Base-by-base conservation (phyloP, 805 yeast genomes). In the Debaryomyces castellii region DNA sequence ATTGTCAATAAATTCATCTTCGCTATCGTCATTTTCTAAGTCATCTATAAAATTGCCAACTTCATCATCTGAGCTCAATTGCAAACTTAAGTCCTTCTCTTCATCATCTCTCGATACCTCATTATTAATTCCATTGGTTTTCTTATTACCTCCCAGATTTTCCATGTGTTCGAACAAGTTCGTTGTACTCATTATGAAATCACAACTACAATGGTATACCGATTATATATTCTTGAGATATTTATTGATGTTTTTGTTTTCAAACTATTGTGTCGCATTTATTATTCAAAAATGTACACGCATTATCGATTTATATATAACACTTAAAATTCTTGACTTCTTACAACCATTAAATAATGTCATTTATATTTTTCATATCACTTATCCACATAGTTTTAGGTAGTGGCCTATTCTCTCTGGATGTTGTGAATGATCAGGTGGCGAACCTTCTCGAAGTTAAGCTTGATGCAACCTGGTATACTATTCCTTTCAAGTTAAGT, bases 401-500 rank as follows among this genome's bases (percentile, higher is more conserved):
- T 14, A 11, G 20, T 16, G 34, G 34, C 7, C 20, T 30, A 30
- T 30, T 30, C 5, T 14, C 34, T 16, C 6, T 16, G 17, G 20
- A 14, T 7, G 8, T 10, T 14, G 20, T 7, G 6, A 17, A 14
- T 9, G 9, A 2, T 30, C 14, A 21, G 14, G 23, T 3, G 11
- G 4, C 1, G 1, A 28, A 27, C 18, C 9, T 16, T 27, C 17
- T 43, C 7, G 23, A 41, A 3, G 32, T 50, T 16, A 37, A 41
- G 9, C 36, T 55, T n/a, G 52, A 58, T 7, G 69, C 77, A 4
- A 62, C 56, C 23, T 77, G 81, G 81, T 43, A 48, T 5, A 48
- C 53, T 21, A 64, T 77, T 0, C 71, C 77, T 1, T 77, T 76
- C 49, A 56, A 63, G 22, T 53, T 78, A 39, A 66, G 70, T 45